Base-by-base conservation (phyloP, 2,329 filamentous ascomycete genomes). In the Fusarium neocosmosporiellum region DNA sequence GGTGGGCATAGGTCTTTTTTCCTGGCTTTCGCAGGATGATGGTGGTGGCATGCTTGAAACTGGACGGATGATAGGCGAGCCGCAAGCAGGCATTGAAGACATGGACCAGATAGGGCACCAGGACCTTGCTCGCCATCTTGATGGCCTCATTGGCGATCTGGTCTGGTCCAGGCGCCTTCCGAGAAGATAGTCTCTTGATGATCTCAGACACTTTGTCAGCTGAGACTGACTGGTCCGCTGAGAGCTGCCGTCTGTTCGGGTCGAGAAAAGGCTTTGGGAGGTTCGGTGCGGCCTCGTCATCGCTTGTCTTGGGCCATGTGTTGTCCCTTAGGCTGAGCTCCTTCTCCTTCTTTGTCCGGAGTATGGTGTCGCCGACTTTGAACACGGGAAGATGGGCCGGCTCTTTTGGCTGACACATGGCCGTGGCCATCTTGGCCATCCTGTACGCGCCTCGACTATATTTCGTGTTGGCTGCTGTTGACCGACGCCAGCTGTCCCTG, bases 71-170 rank as follows among this genome's bases (percentile, higher is more conserved):
- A n/a, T 72, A 53, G 0, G 8, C 3, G 4, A 68, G 46, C 13
- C 31, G 18, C 9, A 72, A 29, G 31, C 68, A 72, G 22, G 61
- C 61, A 1, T 33, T n/a, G 31, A 72, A 71, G 7, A 58, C 5
- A 10, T 50, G 24, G 13, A 36, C 33, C 8, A 72, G 39, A 20
- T 60, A 50, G 4, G 61, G 46, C 0, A 20, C 22, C 5, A 61
- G 5, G 0, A 9, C 13, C 2, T 31, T 14, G 0, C 13, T 16
- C 3, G 39, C 54, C 29, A 63, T 8, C 43, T 69, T 67, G 8
- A 71, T 11, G 3, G 61, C 65, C 13, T 71, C 65, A 10, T 55
- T 60, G 24, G 61, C 34, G 4, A 72, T 43, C 4, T n/a, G 5
- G 13, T 71, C 70, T 7, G 33, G 13, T 2, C 65, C 68, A 3